Conservation (phyloP, 2,329 filamentous ascomycete genomes). For the Penicillium hordei region DNA sequence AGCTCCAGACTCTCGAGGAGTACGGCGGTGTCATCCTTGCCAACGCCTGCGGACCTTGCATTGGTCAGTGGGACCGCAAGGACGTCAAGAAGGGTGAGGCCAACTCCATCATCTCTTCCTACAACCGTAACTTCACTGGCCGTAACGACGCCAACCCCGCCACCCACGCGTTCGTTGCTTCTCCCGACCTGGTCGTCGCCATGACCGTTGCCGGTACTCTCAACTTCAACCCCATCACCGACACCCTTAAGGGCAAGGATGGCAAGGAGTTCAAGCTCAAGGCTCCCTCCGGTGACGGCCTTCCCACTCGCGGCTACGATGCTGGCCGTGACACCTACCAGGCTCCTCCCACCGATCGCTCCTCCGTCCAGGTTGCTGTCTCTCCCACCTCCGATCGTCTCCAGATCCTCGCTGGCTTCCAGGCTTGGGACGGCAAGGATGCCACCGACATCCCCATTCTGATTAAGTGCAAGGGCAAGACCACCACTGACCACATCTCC, state of each 20-base stretch:
- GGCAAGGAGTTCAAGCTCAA: constrained; percentile 93
- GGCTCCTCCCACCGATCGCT: constrained; percentile 80
- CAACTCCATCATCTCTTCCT: constrained; percentile 97
- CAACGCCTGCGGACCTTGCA: constrained; percentile 91
- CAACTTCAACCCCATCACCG: constrained; percentile 92
- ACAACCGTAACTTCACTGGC: constrained; percentile 99
- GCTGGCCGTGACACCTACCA: constrained; percentile 93
- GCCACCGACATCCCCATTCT: constrained; percentile 80
- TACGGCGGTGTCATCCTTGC: constrained; percentile 93
- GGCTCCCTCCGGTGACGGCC: constrained; percentile 74
- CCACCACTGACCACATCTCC: constrained; percentile 94
- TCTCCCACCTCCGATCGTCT: constrained; percentile 90
- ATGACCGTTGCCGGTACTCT: constrained; percentile 79
- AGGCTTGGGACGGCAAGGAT: constrained; percentile 90
- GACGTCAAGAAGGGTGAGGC: constrained; percentile 93
- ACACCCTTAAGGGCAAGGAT: constrained; percentile 89
- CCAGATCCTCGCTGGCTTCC: constrained; percentile 84
- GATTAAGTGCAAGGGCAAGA: constrained; percentile 96
- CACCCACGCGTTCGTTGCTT: constrained; percentile 90
- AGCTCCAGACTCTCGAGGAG: constrained; percentile 92
- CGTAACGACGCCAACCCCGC: constrained; percentile 96
- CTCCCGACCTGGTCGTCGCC: constrained; percentile 84
- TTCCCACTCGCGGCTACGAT: constrained; percentile 82
- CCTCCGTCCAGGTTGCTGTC: constrained; percentile 72
- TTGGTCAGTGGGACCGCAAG: constrained; percentile 91